phyloP scores from a whole-genome alignment of 805 yeast species.

The Metschnikowia noctiluminum region DNA sequence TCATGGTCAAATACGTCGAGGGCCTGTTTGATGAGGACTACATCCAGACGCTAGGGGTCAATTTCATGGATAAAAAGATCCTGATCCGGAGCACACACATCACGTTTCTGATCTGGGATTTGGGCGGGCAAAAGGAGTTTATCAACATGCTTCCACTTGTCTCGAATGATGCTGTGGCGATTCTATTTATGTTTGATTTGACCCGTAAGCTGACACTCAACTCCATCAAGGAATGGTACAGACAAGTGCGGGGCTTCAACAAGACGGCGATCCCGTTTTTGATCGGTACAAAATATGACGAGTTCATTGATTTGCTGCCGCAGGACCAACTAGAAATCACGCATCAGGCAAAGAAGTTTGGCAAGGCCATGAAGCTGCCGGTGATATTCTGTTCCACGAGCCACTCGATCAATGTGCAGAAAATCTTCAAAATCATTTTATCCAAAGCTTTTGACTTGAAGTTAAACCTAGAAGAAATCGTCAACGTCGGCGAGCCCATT shows the following conservation, averaged over 20 bases:
- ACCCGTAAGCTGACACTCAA: constrained; percentile 82
- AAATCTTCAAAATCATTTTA: constrained; percentile 85
- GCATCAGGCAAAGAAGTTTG: constrained; percentile 76
- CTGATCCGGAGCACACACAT: constrained; percentile 82
- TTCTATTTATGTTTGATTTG: constrained; percentile 82
- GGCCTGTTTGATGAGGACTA: constrained; percentile 89
- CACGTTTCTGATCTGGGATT: constrained; percentile 90
- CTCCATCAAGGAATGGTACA: constrained; percentile 92
- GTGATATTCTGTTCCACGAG: constrained; percentile 87
- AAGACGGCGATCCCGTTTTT: constrained; percentile 86
- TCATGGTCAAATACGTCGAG: constrained; percentile 97
- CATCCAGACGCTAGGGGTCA: constrained; percentile 92
- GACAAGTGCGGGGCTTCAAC: constrained; percentile 86
- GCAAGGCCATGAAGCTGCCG: constrained; percentile 83
- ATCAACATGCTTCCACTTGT: constrained; percentile 94
- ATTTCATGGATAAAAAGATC: constrained; percentile 87
- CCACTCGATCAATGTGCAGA: constrained; percentile 89
- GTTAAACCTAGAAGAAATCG: constrained; percentile 78
- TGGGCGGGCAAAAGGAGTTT: constrained; percentile 94
- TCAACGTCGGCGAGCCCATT: constrained; percentile 87
- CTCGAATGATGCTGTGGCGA: constrained; percentile 87
- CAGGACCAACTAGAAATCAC: constrained; percentile 85
- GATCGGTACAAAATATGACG: constrained; percentile 91
- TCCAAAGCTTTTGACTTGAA: constrained; percentile 88
- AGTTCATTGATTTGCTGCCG: constrained; percentile 72